Evolutionary conservation across 2,329 filamentous ascomycete genomes (phyloP), one percentile per base, ranked within the genome.

Genomic region (Sordariomycetes sp.): DNA sequence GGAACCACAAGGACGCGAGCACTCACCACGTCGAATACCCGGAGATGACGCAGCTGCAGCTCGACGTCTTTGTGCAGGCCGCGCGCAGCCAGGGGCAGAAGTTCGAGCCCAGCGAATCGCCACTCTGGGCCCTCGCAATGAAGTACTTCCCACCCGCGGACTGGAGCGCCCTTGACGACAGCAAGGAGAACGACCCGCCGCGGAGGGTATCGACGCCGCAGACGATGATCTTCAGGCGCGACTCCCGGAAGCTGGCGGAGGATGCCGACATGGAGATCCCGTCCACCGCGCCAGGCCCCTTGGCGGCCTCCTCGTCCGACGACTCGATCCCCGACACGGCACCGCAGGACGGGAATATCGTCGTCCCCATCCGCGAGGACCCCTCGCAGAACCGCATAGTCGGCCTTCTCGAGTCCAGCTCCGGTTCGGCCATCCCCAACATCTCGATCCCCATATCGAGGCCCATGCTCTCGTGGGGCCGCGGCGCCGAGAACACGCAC

Each of bases 401-500:
- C 1, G 90, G 88, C 8, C 81, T 82, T 58, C 73, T 96, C 16
- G 80, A 82, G 16, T 86, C 86, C 0, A 78, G 85, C 0, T 65
- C 79, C 0, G 83, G 82, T 16, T 96, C 91, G 0, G 78, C 82
- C 60, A 75, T 88, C 7, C 73, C 79, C 1, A 79, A 78, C 24
- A 78, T 89, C 25, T 81, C 79, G 0, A 76, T 95, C 35, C 79
- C 79, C 37, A 74, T 97, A 16, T 82, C 83, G 12, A 79, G 83
- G 48, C 82, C 84, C 3, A 72, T 89, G 63, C 83, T 86, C 0
- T 87, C 86, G 0, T 97, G 90, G 85, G 93, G 93, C 34, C 84
- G 93, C 28, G 81, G 82, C 0, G 74, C 72, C 1, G 76, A 79
- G 22, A 92, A 90, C 64, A 93, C 87, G 0, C 72, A 85, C 34